These are phyloP conservation scores for Aspergillus hancockii DNA, from an alignment of 495 filamentous ascomycete species.

Conservation along the genomic window DNA sequence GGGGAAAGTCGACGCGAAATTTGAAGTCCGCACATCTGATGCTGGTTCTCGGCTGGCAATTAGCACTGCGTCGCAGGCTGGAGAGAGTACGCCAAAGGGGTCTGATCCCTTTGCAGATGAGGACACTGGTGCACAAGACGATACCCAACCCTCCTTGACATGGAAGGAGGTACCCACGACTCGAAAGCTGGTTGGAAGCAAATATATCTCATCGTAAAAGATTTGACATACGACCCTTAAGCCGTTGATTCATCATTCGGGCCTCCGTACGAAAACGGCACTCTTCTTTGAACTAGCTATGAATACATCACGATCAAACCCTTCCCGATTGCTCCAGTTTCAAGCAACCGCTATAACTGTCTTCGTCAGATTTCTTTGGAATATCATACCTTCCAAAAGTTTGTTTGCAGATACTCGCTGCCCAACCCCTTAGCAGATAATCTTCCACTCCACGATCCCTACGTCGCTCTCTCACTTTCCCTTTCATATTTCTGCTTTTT, in stretches of 20 bases:
- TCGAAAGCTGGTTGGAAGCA: slow-evolving; percentile 76
- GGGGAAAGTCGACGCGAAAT: slow-evolving; percentile 76
- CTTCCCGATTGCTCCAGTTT: neutral
- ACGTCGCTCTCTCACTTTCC: neutral
- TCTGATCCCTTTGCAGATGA: slow-evolving; percentile 72
- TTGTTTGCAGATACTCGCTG: neutral
- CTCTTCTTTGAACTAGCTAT: neutral
- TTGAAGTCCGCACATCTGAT: slow-evolving; percentile 65
- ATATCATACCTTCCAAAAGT: neutral
- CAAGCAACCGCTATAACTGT: neutral
- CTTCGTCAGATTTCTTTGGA: neutral
- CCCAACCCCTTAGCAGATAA: neutral
- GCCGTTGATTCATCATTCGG: neutral
- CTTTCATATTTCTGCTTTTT: neutral
- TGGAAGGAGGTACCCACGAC: slow-evolving; percentile 76
- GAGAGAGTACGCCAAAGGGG: slow-evolving; percentile 34
- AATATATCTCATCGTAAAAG: slow-evolving; percentile 55
- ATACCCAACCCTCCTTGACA: slow-evolving; percentile 35
- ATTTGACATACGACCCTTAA: neutral
- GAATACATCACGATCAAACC: slow-evolving; percentile 2
- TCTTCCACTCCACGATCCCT: neutral
- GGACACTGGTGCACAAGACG: slow-evolving; percentile 34
- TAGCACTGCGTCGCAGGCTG: slow-evolving; percentile 31
- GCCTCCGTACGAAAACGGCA: neutral
- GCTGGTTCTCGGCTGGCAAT: slow-evolving; percentile 65